These are phyloP conservation scores for Ulvella scutata DNA, from an alignment of 139 green algal species.

Conservation along the genomic window DNA sequence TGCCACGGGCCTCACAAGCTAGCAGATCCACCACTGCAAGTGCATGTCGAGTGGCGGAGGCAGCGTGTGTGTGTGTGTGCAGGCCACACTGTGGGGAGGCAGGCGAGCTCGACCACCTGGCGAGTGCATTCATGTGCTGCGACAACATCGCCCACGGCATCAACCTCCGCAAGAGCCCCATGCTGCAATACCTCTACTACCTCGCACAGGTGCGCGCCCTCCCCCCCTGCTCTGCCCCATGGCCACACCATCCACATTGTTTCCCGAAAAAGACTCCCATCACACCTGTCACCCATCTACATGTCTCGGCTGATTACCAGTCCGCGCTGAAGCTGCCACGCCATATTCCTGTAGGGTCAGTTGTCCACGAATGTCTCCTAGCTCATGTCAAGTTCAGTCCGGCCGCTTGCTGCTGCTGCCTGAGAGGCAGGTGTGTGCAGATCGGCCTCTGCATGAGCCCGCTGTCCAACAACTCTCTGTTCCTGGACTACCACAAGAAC, in stretches of 20 bases:
- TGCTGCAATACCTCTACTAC: conserved; percentile 79
- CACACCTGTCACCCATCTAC: not conserved
- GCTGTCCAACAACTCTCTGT: conserved; percentile 97
- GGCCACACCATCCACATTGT: not conserved
- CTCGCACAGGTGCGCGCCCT: conserved; percentile 29
- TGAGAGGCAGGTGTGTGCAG: conserved; percentile 29
- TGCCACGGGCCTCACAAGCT: too few relatives aligned
- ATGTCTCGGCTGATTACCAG: too few relatives aligned
- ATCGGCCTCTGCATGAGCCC: conserved; percentile 91
- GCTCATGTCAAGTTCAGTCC: too few relatives aligned
- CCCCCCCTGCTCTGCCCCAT: too few relatives aligned
- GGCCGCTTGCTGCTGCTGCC: not conserved
- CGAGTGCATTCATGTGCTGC: conserved; percentile 71
- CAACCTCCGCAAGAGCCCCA: conserved; percentile 90
- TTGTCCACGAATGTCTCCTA: too few relatives aligned
- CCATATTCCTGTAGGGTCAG: too few relatives aligned
- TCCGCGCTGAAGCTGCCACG: too few relatives aligned
- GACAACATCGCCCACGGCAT: conserved; percentile 98
- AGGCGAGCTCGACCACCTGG: conserved; percentile 94
- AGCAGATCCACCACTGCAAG: too few relatives aligned
- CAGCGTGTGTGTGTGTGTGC: too few relatives aligned
- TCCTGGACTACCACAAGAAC: conserved; percentile 99
- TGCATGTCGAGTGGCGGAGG: too few relatives aligned
- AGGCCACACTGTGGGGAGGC: conserved; percentile 62
- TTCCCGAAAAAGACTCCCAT: not conserved